These are phyloP conservation scores for Zelopaecilomyces penicillatus DNA, from an alignment of 2,329 filamentous ascomycete genomes.

Conservation along the genomic window DNA sequence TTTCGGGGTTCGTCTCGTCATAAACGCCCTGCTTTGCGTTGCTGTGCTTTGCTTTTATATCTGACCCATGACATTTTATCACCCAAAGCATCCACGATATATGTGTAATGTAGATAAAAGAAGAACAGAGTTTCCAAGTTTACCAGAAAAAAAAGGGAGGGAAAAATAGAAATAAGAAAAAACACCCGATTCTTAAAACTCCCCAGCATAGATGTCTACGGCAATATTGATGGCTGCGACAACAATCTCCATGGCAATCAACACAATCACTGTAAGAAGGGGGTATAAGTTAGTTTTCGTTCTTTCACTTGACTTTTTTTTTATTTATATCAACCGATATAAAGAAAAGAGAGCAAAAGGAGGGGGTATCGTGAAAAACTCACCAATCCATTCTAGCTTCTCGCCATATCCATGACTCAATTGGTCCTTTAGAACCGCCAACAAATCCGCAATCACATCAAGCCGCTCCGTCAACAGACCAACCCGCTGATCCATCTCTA, in stretches of 20 bases:
- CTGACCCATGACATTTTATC: too few relatives aligned
- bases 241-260: constrained; percentile 91
- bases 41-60: too few relatives aligned
- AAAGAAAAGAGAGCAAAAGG: neutral
- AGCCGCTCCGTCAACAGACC: constrained; percentile 80
- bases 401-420: constrained; percentile 87
- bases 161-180: neutral
- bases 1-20: too few relatives aligned
- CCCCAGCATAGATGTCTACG: constrained; percentile 71
- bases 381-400: constrained; percentile 84
- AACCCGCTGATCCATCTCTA: constrained; percentile 97
- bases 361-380: constrained; percentile 23
- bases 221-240: constrained; percentile 92
- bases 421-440: constrained; percentile 92
- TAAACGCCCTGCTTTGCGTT: too few relatives aligned
- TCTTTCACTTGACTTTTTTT: too few relatives aligned
- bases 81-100: too few relatives aligned
- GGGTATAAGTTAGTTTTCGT: constrained; percentile 10
- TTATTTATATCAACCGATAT: neutral
- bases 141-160: neutral
- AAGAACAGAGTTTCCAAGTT: too few relatives aligned
- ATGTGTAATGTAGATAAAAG: too few relatives aligned
- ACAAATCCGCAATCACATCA: constrained; percentile 78
- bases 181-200: constrained; percentile 8
- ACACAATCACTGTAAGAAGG: constrained; percentile 65